Evolutionary conservation across 83 land plant genomes (phyloP), one percentile per base, ranked within the genome.

Genomic region (Diphasiastrum complanatum): DNA sequence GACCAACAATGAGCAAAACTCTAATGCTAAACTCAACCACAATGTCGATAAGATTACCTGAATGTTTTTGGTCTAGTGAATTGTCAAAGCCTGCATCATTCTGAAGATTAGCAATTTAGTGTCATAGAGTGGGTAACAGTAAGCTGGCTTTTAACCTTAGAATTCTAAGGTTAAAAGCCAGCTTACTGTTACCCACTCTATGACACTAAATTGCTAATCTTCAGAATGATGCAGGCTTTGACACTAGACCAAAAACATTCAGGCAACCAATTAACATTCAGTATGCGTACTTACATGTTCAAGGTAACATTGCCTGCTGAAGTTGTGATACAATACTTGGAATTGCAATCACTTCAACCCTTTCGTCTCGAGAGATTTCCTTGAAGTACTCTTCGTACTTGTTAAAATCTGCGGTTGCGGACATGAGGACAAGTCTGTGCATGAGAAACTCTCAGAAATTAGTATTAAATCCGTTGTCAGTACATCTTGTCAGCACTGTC

Each of bases 391-490:
- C 91, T 51, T 77, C 79, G 47, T 89, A 89, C 58, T 83, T 68
- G 46, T 69, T 23, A 65, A 78, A 83, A 71, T 89, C 91, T 49
- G 91, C 91, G 27, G 96, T 89, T 22, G 96, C 96, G 45, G 96
- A 89, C 96, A 89, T 89, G 61, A 89, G 69, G 1, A 89, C 91
- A 64, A 89, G 56, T 79, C 96, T 89, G 67, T 11, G 75, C 20
- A 24, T 16, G 47, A 34, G 12, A 65, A 29, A 64, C 8, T 32
- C 53, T 14, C 23, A 26, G 22, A 50, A 23, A 26, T 26, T 26
- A 50, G 26, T 19, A 12, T 26, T 26, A 1, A 4, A 18, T 26
- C 5, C 16, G 26, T 50, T 26, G 53, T 14, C 26, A 32, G 22
- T n/a, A 19, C 29, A 29, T 22, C 30, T 50, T 22, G 25, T n/a